These are phyloP conservation scores for Allium sativum DNA, from an alignment of 106 monocot species.

Conservation along the genomic window DNA sequence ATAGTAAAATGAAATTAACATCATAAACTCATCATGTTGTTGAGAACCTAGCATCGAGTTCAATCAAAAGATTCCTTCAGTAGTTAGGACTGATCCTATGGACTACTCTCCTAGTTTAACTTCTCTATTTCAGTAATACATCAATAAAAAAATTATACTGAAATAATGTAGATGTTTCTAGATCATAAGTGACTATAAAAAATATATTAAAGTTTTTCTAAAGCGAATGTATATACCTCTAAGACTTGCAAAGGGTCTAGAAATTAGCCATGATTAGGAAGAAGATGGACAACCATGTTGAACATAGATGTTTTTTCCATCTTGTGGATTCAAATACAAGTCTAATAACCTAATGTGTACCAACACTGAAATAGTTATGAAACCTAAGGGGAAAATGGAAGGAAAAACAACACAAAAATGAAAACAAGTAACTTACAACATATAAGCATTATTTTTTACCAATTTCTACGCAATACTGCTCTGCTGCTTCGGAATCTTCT, in stretches of 20 bases:
- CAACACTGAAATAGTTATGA: neutral
- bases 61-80: too few relatives aligned
- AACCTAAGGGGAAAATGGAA: conserved; percentile 1
- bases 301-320: conserved; percentile 90
- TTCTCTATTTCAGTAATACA: too few relatives aligned
- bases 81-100: too few relatives aligned
- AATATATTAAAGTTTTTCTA: too few relatives aligned
- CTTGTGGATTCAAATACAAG: conserved; percentile 86
- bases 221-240: conserved; percentile 33
- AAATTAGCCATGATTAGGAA: conserved; percentile 88
- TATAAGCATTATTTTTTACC: conserved; percentile 86
- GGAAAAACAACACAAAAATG: neutral
- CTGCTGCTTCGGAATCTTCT: conserved; percentile 90
- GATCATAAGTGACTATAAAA: too few relatives aligned
- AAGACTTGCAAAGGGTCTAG: conserved; percentile 86
- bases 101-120: too few relatives aligned
- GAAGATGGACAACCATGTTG: conserved; percentile 78
- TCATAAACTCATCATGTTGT: too few relatives aligned
- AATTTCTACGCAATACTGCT: conserved; percentile 98
- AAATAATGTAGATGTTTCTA: too few relatives aligned
- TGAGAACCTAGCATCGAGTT: too few relatives aligned
- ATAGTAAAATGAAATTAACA: too few relatives aligned
- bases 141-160: too few relatives aligned
- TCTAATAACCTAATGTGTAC: conserved; percentile 53
- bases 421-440: conserved; percentile 57